Base-by-base conservation (phyloP, 192 early-diverging fungal species). In the Coemansia sp. region DNA sequence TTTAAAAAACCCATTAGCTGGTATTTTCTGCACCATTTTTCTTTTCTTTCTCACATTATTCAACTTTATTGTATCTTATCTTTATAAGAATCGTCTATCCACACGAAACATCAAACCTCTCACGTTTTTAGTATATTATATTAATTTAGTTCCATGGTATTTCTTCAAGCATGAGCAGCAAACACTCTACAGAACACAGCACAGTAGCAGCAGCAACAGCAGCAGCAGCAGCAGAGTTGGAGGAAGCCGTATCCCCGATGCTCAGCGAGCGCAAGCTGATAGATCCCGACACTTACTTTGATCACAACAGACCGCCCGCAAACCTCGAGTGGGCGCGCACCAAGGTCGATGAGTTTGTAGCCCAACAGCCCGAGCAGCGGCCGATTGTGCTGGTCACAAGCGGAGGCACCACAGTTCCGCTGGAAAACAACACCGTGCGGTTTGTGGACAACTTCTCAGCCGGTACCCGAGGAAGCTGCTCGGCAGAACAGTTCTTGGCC, bases 371-470 rank as follows among this genome's bases (percentile, higher is more conserved):
- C 6, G 61, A 65, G 42, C 73, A 81, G 26, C 88, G 85, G 42
- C 84, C 86, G 19, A 85, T 96, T n/a, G 95, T 93, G n/a, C 87
- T 97, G 16, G 86, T 97, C 19, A 97, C 95, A 6, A 91, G 88
- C 65, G 98, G 96, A 40, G 98, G 98, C 43, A 99, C 98, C 7
- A 97, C 94, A 0, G 95, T 98, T 13, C 96, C 95, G 9, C 83
- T 98, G 12, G 96, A 99, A 70, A 89, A 90, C 66, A 88, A 97
- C 73, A 99, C 97, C 5, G 98, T 99, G 51, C 91, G 98, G 41
- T 99, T 99, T 80, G 90, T 99, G 61, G 98, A 99, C 84, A 99
- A 99, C 76, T 99, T 99, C 71, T 93, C 90, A 51, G 95, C 92
- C 6, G 98, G 98, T 13, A 98, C 92, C 11, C 91, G 98, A 54